Evolutionary conservation across 441 rosid genomes (phyloP), one percentile per base, ranked within the genome.

Genomic region (Dalechampia spathulata): DNA sequence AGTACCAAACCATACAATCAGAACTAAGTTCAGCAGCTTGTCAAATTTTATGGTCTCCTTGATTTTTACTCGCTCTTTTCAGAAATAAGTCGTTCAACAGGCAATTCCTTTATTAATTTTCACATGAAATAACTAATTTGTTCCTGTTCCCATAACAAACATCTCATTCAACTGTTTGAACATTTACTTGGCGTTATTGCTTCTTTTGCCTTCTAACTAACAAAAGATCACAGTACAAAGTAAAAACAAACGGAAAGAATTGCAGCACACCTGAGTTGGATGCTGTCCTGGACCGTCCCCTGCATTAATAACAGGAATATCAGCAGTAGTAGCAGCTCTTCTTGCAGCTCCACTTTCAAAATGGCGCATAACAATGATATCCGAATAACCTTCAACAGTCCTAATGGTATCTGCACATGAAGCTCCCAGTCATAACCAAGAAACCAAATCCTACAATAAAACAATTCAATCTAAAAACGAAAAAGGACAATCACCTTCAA

Each of bases 251-350:
- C 11, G n/a, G n/a, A 21, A 50, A 55, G 30, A 54, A 55, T 8
- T 54, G n/a, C 13, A 2, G 21, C 67, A 50, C 38, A 90, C 97
- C 90, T 93, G 99, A 46, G 95, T 85, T 17, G 96, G 97, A 74
- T 93, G 97, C 61, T 93, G 91, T 65, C 99, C 99, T 28, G 99
- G 99, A 49, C 99, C 96, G 75, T 93, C 99, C 49, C 99, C 99
- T 19, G 97, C 97, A 61, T 90, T 93, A 52, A 93, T 83, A 48
- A 93, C 69, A 20, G 99, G 99, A 80, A 93, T 77, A 46, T 69
- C 64, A 14, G 97, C 95, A 3, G 93, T 83, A 25, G 83, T 72
- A 13, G 97, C 97, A 17, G 99, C 97, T 74, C 78, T 83, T 72
- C 55, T 87, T 1, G 99, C 97, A 73, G 99, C 95, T 16, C 99